Evolutionary conservation across 257 asterid species (phyloP), one percentile per base, ranked within the genome.

Genomic region (Plantago major): DNA sequence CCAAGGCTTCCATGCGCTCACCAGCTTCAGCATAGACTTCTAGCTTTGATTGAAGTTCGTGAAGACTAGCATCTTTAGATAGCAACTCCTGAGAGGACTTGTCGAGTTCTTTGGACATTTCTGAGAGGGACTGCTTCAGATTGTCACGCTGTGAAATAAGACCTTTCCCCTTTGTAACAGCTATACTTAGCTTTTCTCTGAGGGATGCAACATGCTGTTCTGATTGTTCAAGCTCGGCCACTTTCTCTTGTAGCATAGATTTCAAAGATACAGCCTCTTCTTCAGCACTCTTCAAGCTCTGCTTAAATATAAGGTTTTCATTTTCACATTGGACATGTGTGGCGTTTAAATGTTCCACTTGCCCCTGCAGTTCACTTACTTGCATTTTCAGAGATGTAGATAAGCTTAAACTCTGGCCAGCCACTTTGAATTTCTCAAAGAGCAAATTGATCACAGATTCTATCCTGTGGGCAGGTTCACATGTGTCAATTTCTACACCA

Each of bases 1-100:
- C 97, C 71, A 93, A 76, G 72, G 99, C 94, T 82, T 89, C 99
- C 96, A 81, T 90, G 70, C 99, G 96, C 76, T 93, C 97, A 72
- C 92, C 95, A 65, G 97, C 97, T 80, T 89, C 97, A 18, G 91
- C 81, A 79, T 84, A 89, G 66, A 84, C 86, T 79, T 85, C 77
- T 40, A 93, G 79, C 74, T 85, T 89, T 72, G 83, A 67, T 77
- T 93, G 97, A 54, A 93, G 87, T 72, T 93, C 99, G 67, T 73
- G 78, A 73, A 87, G 75, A 74, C 85, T 79, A 17, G 67, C 78
- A 72, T 93, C 99, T 79, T 83, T 89, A 47, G 78, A 60, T 48
- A 81, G 82, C 72, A 87, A 73, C 73, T 93, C 99, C 78, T 84
- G 94, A 2, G 81, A 81, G 78, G 74, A 78, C 76, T 78, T 86